A percentile compares a stretch with the other conserved stretches of the same genome.
These are phyloP conservation scores for Erythrophleum ivorense DNA, from an alignment of 331 rosid species.

Conservation along the genomic window DNA sequence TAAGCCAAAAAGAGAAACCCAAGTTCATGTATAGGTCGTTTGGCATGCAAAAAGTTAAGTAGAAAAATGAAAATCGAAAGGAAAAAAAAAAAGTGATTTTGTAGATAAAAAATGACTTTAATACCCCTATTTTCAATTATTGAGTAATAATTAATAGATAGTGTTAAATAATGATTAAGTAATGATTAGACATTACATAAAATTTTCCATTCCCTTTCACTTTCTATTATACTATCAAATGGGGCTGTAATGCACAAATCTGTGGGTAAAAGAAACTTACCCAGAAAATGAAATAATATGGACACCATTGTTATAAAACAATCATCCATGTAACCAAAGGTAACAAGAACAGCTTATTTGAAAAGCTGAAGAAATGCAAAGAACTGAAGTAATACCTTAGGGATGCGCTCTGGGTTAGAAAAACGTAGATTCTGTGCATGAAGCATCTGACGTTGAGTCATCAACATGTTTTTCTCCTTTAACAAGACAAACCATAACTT, in stretches of 20 bases:
- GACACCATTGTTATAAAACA: background rate
- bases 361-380: background rate
- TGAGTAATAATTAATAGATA: no score
- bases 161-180: no score
- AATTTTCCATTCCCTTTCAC: no score
- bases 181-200: no score
- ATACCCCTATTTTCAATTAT: no score
- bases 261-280: background rate
- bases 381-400: constrained; percentile 1
- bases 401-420: constrained; percentile 10
- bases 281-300: background rate
- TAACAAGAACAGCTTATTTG: background rate
- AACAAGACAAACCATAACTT: constrained; percentile 31
- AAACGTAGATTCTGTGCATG: constrained; percentile 62
- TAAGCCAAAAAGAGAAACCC: background rate
- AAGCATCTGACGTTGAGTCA: constrained; percentile 63
- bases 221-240: no score
- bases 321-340: background rate
- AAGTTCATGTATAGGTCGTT: background rate
- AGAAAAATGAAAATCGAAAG: no score
- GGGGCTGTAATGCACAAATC: background rate
- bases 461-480: constrained; percentile 70
- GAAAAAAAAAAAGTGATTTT: no score
- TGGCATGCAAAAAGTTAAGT: no score
- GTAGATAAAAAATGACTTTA: no score